A percentile compares a stretch with the other conserved stretches of the same genome.
These are phyloP conservation scores for Fusarium buharicum DNA, from an alignment of 2,329 filamentous ascomycete genomes.

Conservation along the genomic window DNA sequence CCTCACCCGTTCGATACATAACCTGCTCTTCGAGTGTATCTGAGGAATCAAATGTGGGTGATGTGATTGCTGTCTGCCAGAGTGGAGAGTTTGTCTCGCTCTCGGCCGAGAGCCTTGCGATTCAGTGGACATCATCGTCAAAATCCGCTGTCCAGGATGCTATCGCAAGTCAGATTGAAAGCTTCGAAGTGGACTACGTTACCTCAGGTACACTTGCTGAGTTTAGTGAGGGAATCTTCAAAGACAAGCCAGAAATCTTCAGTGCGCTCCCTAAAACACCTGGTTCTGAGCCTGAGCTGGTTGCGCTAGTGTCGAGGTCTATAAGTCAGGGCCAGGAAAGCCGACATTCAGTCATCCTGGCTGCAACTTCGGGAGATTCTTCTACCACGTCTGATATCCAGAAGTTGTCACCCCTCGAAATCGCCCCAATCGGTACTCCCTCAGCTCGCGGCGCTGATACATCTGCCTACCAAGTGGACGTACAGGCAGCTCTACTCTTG, in stretches of 20 bases:
- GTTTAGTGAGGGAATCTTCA: slow-evolving; percentile 65
- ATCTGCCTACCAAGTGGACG: slow-evolving; percentile 66
- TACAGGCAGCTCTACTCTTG: slow-evolving; percentile 71
- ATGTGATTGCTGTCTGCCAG: slow-evolving; percentile 66
- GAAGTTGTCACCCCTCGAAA: slow-evolving; percentile 54
- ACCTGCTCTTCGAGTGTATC: slow-evolving; percentile 47
- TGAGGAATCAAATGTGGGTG: slow-evolving; percentile 44
- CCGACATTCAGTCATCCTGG: slow-evolving; percentile 50
- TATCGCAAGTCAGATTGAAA: slow-evolving; percentile 47
- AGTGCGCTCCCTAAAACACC: slow-evolving; percentile 62
- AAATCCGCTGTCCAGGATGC: slow-evolving; percentile 51
- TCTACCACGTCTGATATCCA: slow-evolving; percentile 46
- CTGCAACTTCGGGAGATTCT: slow-evolving; percentile 44
- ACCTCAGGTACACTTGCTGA: slow-evolving; percentile 59
- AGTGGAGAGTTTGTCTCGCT: slow-evolving; percentile 71
- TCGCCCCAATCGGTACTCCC: slow-evolving; percentile 51
- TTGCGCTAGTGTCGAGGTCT: slow-evolving; percentile 62
- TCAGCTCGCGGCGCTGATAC: slow-evolving; percentile 24
- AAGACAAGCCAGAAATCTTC: slow-evolving; percentile 63
- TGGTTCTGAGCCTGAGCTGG: slow-evolving; percentile 60
- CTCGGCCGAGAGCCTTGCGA: slow-evolving; percentile 61
- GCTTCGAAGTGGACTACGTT: slow-evolving; percentile 62
- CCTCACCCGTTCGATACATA: slow-evolving; percentile 51
- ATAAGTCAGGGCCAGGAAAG: slow-evolving; percentile 45
- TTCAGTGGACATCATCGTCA: slow-evolving; percentile 51